phyloP scores from a whole-genome alignment of 2,329 filamentous ascomycete species.

The Penicillium fuscoglaucum region DNA sequence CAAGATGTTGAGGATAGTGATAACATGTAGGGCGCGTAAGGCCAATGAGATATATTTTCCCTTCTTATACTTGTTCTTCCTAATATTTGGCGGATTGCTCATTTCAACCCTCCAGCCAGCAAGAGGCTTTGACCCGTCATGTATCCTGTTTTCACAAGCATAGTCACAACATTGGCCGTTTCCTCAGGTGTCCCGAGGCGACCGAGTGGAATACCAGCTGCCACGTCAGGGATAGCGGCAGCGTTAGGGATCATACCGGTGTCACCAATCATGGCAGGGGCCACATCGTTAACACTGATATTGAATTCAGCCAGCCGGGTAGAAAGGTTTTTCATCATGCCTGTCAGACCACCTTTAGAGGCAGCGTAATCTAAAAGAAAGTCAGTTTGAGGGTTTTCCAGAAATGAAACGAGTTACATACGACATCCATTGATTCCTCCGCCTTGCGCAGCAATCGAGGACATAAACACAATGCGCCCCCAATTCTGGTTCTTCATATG shows the following conservation, averaged over 20 bases:
- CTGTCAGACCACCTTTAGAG: constrained; percentile 62
- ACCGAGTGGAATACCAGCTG: constrained; percentile 60
- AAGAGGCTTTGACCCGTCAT: constrained; percentile 59
- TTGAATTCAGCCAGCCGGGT: constrained; percentile 59
- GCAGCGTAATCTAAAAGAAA: constrained; percentile 52
- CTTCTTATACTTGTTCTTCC: background rate
- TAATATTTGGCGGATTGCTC: constrained; percentile 4
- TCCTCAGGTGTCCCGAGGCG: constrained; percentile 60
- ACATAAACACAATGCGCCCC: constrained; percentile 66
- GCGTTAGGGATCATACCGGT: constrained; percentile 64
- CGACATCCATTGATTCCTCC: constrained; percentile 64
- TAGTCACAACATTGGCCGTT: constrained; percentile 61
- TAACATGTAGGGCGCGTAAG: background rate
- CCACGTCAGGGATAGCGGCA: constrained; percentile 59
- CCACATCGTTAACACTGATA: constrained; percentile 68
- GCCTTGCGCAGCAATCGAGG: constrained; percentile 63
- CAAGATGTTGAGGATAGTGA: background rate
- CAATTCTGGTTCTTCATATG: constrained; percentile 61
- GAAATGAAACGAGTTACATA: constrained; percentile 25
- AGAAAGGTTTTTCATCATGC: constrained; percentile 66
- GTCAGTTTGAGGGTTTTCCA: background rate
- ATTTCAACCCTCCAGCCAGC: constrained; percentile 55
- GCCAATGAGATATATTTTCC: background rate
- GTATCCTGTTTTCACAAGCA: constrained; percentile 63
- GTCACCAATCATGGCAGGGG: constrained; percentile 67